Evolutionary conservation across 1,284 basidiomycete species (phyloP), one percentile per base, ranked within the genome.

Genomic region (Apiotrichum gamsii): DNA sequence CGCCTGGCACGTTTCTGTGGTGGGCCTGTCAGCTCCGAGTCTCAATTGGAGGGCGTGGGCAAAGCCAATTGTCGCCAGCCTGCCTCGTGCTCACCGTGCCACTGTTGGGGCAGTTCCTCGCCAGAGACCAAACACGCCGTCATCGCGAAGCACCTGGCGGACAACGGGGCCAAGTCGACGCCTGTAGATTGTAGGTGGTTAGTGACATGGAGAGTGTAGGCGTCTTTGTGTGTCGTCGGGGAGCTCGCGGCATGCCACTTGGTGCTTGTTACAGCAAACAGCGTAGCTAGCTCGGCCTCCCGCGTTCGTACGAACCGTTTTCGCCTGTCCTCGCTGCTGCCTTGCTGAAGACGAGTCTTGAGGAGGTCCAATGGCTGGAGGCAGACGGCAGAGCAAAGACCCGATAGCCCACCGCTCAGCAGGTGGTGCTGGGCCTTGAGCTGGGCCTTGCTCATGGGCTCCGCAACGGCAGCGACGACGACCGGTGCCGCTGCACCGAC

Each of bases 1-100:
- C 87, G 8, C 91, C 91, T 0, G 93, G 93, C 3, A 95, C 83
- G 65, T 94, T 95, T 36, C 90, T 91, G 60, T 20, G 10, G 15
- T 3, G 20, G 33, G 18, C 9, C 4, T 15, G 36, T 37, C 33
- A 18, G n/a, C 9, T 18, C n/a, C 15, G n/a, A 10, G n/a, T n/a
- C 33, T n/a, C n/a, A n/a, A n/a, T n/a, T n/a, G n/a, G n/a, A n/a
- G n/a, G n/a, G n/a, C n/a, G n/a, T n/a, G n/a, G n/a, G n/a, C n/a
- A n/a, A n/a, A n/a, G n/a, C n/a, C n/a, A n/a, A n/a, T n/a, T n/a
- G n/a, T n/a, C n/a, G n/a, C n/a, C n/a, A 16, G 9, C 19, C 34
- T 9, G 11, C 19, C 37, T 28, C 11, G 11, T 14, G 61, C 71
- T 49, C 39, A 77, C 90, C 91, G 77, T 15, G 82, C 74, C 6